A percentile compares a stretch with the other conserved stretches of the same genome.
phyloP scores from a whole-genome alignment of 306 rosid genomes.

The Quercus dentata region DNA sequence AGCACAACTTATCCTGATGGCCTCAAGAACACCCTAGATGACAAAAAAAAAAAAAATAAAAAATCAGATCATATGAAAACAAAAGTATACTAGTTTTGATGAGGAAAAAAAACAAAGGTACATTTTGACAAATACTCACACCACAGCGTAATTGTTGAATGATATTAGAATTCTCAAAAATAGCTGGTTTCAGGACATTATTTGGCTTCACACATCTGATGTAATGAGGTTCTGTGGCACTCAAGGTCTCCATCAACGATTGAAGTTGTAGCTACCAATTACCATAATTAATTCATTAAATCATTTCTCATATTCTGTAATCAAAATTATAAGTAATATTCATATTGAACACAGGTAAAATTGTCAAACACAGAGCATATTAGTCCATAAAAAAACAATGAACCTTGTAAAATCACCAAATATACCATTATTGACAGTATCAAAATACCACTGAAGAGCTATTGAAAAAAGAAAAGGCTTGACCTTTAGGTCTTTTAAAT shows the following conservation, averaged over 20 bases:
- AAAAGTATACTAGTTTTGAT: not conserved
- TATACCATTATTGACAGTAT: too few relatives aligned
- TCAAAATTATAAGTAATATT: conserved; percentile 9
- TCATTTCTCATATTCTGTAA: not conserved
- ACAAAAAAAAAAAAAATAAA: conserved; percentile 18
- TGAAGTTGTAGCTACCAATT: conserved; percentile 87
- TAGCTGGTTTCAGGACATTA: conserved; percentile 86
- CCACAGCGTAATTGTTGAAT: conserved; percentile 98
- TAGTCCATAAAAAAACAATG: too few relatives aligned
- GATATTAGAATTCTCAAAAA: conserved; percentile 81
- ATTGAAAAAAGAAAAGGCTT: too few relatives aligned
- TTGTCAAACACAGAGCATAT: too few relatives aligned
- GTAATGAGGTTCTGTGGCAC: conserved; percentile 92
- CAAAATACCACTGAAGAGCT: too few relatives aligned
- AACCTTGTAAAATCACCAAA: too few relatives aligned
- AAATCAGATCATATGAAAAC: conserved; percentile 16
- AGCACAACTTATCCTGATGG: conserved; percentile 98
- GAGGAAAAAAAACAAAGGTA: conserved; percentile 2
- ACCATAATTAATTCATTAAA: not conserved
- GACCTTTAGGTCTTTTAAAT: too few relatives aligned
- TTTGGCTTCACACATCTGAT: conserved; percentile 99
- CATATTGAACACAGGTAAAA: too few relatives aligned
- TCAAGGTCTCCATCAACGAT: conserved; percentile 97
- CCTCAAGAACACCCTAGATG: conserved; percentile 97
- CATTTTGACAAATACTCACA: conserved; percentile 54